Base-by-base conservation (phyloP, 257 asterid species). In the Fraxinus cuspidata region DNA sequence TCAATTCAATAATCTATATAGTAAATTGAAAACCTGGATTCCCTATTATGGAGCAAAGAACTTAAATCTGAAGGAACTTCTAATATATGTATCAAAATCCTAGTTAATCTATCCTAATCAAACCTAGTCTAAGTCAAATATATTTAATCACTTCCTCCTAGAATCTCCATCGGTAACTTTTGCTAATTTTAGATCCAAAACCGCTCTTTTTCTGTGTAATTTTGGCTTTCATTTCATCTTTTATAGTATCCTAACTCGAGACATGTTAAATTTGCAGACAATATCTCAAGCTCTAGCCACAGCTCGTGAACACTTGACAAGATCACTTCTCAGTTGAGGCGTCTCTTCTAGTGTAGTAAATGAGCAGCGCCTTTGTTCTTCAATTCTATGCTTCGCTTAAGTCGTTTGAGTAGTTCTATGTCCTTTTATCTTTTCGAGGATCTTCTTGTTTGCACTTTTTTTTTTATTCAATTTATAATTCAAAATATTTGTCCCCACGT, bases 281-380 rank as follows among this genome's bases (percentile, higher is more conserved):
- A 85, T 89, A 83, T 65, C 89, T 77, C 94, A 91, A 85, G 97
- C 97, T 21, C 82, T 91, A 68, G 97, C 94, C 49, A 87, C 97
- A n/a, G 97, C 97, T 8, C 90, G 93, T 12, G 94, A 91, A 80
- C 97, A 91, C 75, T 82, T 91, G 84, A 83, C 94, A 77, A 85
- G 97, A 85, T 89, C 97, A 1, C 93, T 91, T 63, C 89, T 91
- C 42, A 86, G 89, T 77, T 91, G 85, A 89, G 71, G 64, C 19
- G 31, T 23, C 6, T 56, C 60, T 31, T 4, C 75, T 4, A 58
- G 42, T 68, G 47, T 21, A 70, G 51, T 32, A 44, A 25, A 64
- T 19, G 15, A 21, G 70, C 32, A 38, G 35, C 25, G 31, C 68
- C 42, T 76, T 77, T 67, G 58, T 76, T 80, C 72, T 66, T 53